Base-by-base conservation (phyloP, 2,329 filamentous ascomycete genomes). In the Ophiostoma triangulosporum region DNA sequence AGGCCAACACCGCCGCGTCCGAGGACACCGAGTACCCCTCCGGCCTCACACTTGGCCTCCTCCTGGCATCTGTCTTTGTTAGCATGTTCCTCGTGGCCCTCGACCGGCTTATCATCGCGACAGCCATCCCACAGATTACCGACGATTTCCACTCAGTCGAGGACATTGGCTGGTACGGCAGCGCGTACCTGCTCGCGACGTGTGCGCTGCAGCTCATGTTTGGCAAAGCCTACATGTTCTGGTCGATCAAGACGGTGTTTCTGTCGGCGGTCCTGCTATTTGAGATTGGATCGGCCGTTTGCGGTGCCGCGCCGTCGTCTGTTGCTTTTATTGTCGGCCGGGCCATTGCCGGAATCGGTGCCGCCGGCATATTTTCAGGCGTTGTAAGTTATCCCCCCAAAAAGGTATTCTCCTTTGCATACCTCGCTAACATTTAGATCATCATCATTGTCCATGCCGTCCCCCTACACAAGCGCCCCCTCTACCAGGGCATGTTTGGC, bases 311-410 rank as follows among this genome's bases (percentile, higher is more conserved):
- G n/a, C 67, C 68, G 8, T 67, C 54, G 54, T 69, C 67, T 3
- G 57, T 64, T 20, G 65, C 65, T n/a, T 67, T 72, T 48, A 71
- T 72, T 27, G 27, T 70, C 35, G 69, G 70, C 6, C 64, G 69
- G 11, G 69, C 67, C 36, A 62, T 72, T 31, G 64, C 68, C 38
- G 69, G 70, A 6, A 51, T 69, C 1, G 69, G 70, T 2, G 62
- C 64, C 0, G 65, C 65, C 0, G 69, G 69, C 36, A 66, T 72
- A 53, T 67, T 68, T 43, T 62, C 66, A 3, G 69, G 69, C 12
- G 62, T 60, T 56, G 38, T 43, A 43, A 24, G 38, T 43, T n/a
- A n/a, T n/a, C n/a, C n/a, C n/a, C n/a, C n/a, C n/a, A n/a, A n/a
- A n/a, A n/a, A n/a, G n/a, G n/a, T n/a, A n/a, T n/a, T n/a, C n/a